phyloP scores from a whole-genome alignment of 2,329 filamentous ascomycete genomes.

The Knoxdaviesia capensis region DNA sequence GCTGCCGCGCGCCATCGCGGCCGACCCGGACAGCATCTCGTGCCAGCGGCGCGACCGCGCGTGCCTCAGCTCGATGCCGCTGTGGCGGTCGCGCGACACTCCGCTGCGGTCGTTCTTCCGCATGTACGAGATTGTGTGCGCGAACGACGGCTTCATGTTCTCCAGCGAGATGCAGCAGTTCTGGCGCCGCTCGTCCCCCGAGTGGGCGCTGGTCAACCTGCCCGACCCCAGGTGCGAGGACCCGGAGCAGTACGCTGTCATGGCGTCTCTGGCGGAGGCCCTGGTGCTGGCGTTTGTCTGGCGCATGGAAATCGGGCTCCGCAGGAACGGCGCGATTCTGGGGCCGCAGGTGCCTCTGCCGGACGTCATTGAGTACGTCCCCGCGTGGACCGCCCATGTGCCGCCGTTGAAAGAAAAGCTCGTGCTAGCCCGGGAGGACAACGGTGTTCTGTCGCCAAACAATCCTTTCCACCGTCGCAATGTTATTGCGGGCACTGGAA shows the following conservation, averaged over 20 bases:
- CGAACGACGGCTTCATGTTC: slow-evolving; percentile 8
- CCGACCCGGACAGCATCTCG: slow-evolving; percentile 3
- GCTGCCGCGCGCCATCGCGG: slow-evolving; percentile 5
- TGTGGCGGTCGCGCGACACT: slow-evolving; percentile 9
- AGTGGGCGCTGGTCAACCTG: slow-evolving; percentile 6
- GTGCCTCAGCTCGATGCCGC: slow-evolving; percentile 5
- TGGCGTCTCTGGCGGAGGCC: too few relatives aligned
- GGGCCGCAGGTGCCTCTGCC: too few relatives aligned
- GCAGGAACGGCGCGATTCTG: too few relatives aligned
- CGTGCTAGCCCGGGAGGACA: too few relatives aligned
- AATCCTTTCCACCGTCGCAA: too few relatives aligned
- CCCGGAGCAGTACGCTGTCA: slow-evolving; percentile 9
- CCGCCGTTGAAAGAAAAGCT: too few relatives aligned
- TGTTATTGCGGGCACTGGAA: too few relatives aligned
- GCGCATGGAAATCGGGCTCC: too few relatives aligned
- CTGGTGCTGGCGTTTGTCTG: too few relatives aligned
- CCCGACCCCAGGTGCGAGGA: slow-evolving; percentile 7
- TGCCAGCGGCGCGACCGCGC: slow-evolving; percentile 4
- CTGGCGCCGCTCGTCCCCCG: slow-evolving; percentile 7
- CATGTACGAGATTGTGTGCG: slow-evolving; percentile 10
- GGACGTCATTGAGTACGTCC: too few relatives aligned
- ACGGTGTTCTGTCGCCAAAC: too few relatives aligned
- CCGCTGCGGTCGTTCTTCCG: slow-evolving; percentile 9
- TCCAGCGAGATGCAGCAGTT: slow-evolving; percentile 10
- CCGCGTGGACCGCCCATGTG: too few relatives aligned